Base-by-base conservation (phyloP, 139 green algal genomes). In the Mesotaenium endlicherianum region DNA sequence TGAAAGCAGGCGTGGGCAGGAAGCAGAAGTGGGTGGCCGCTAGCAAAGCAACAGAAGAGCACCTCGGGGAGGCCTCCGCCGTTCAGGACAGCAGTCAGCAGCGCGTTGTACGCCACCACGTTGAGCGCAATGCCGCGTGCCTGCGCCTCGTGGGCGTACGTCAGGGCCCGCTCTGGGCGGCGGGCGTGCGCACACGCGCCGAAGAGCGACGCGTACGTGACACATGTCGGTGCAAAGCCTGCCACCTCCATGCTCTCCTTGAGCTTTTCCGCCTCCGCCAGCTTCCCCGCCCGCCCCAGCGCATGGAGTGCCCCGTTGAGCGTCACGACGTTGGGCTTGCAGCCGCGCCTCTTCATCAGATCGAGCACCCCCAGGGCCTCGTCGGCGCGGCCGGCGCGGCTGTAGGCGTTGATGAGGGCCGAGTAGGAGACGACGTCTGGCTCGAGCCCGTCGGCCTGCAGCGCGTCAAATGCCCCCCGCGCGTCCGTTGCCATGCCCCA, bases 361-460 rank as follows among this genome's bases (percentile, higher is more conserved):
- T 17, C 44, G 8, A 86, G 49, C 55, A 86, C 30, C 47, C 14
- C 69, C 6, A 34, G 70, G 0, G n/a, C 70, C 11, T 70, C 70
- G 14, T 84, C 70, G 30, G 70, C 30, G 14, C 31, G 38, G 39
- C 70, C 80, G 17, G 43, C 70, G 26, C 80, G 80, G 55, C 70
- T 41, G 34, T 85, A 86, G 11, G 80, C 80, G 30, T 86, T 85
- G 47, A 86, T 86, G 30, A 86, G 71, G 26, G 80, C 44, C 39
- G 80, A 76, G 42, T 86, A 86, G 1, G 80, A 86, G 34, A 84
- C 70, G 16, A 86, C 80, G 42, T 86, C 70, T 4, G 70, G 80
- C 40, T 74, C 36, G 16, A 86, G 20, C 11, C 70, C 80, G 4
- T 31, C 30, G 6, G 34, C n/a, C 6, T n/a, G n/a, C 80, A 86